Conservation (phyloP, 2,329 filamentous ascomycete genomes). For the Davidsoniella australis region DNA sequence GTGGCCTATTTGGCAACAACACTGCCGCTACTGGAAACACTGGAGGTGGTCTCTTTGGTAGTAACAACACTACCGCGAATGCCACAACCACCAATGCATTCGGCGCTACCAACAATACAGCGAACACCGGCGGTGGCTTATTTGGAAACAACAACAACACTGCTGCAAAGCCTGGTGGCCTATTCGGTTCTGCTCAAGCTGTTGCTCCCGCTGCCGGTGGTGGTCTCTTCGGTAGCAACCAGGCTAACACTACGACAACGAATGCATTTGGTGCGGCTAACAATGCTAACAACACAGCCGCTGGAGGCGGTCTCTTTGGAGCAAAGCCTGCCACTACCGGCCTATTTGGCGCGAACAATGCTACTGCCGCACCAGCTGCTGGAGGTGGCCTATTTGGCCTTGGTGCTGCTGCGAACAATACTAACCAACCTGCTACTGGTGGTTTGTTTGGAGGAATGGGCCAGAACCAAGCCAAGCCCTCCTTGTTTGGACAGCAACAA, state of each 20-base stretch:
- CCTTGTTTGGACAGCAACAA: conserved; percentile 35
- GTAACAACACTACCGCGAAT: conserved; percentile 16
- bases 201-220: conserved; percentile 19
- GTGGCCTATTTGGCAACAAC: conserved; percentile 22
- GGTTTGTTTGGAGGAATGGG: conserved; percentile 20
- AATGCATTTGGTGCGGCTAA: conserved; percentile 25
- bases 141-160: conserved; percentile 22
- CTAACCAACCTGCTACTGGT: conserved; percentile 21
- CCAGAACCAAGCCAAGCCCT: conserved; percentile 37
- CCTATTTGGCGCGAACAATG: conserved; percentile 24
- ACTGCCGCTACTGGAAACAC: conserved; percentile 16
- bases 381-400: conserved; percentile 25
- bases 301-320: conserved; percentile 28
- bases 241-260: conserved; percentile 11
- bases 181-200: conserved; percentile 28
- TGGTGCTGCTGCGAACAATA: conserved; percentile 17
- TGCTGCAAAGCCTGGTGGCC: conserved; percentile 25
- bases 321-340: conserved; percentile 16
- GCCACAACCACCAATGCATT: conserved; percentile 23
- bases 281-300: conserved; percentile 12
- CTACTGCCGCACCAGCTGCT: conserved; percentile 16
- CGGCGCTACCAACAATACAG: conserved; percentile 16
- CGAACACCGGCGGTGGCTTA: conserved; percentile 21
- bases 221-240: conserved; percentile 28
- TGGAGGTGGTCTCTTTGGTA: conserved; percentile 29